Base-by-base conservation (phyloP, 192 early-diverging fungal species). In the Glomus cerebriforme region DNA sequence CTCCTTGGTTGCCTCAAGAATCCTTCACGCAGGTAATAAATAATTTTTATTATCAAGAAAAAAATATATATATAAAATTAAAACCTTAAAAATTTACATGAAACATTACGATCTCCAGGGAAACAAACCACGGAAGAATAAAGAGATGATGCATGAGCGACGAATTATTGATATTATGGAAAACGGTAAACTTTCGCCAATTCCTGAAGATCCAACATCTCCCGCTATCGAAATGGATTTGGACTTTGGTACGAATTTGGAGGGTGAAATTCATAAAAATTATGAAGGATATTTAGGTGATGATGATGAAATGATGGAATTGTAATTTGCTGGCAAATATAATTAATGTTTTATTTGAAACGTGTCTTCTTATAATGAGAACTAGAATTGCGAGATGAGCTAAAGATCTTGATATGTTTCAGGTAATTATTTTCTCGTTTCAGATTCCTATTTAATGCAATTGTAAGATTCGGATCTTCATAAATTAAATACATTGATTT, bases 241-340 rank as follows among this genome's bases (percentile, higher is more conserved):
- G 31, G 71, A 73, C 1, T 24, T 22, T 15, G 71, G 26, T 7
- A 2, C 67, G 19, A 34, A 27, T 26, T 73, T 43, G n/a, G 24
- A 26, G 12, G 5, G 71, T 26, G 43, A 12, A 32, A 27, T 22
- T 54, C 13, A 32, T 17, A 73, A 12, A 29, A 24, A 26, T 73
- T 59, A 47, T 49, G 43, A 73, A n/a, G 43, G 24, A 73, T 54
- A 73, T 12, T 32, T 26, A 13, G 71, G 24, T 26, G 49, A 59
- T 58, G 47, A 73, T 31, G 24, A 12, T 45, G 70, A 72, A 10
- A 39, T 24, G 12, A 73, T 73, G 71, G 71, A 69, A 64, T 64
- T 64, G 29, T 26, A 26, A 26, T 12, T 15, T 64, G 17, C 17
- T 24, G 59, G 59, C 39, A 39, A 43, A 43, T 43, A 43, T 43